Conservation (phyloP, 495 filamentous ascomycete genomes). For the Aspergillus ellipticus region DNA sequence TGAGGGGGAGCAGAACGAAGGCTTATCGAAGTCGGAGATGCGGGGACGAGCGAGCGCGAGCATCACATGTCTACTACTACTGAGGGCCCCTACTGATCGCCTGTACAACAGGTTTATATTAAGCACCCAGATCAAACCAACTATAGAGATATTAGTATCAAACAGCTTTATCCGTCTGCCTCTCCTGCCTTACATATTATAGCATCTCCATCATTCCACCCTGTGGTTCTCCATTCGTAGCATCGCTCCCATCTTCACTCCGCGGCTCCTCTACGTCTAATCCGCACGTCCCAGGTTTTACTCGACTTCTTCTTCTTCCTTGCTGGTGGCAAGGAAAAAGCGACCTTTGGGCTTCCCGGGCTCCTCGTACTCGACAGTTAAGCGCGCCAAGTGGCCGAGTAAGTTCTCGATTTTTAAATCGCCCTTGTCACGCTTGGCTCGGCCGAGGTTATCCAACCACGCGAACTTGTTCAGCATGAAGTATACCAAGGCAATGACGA, state of each 20-base stretch:
- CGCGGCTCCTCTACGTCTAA: neutral
- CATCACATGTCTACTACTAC: neutral
- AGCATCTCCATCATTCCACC: neutral
- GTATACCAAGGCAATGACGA: slow-evolving; percentile 74
- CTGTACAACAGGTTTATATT: neutral
- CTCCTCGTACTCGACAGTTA: slow-evolving; percentile 66
- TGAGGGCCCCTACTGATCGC: neutral
- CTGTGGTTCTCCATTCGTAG: neutral
- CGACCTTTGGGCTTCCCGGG: slow-evolving; percentile 39
- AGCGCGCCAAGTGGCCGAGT: slow-evolving; percentile 63
- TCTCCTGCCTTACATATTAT: neutral
- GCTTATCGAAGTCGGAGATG: too few species aligned
- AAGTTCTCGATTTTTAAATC: slow-evolving; percentile 75
- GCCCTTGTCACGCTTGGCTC: slow-evolving; percentile 60
- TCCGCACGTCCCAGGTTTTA: slow-evolving; percentile 10
- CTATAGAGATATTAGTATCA: neutral
- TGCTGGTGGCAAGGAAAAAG: slow-evolving; percentile 36
- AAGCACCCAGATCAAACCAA: neutral
- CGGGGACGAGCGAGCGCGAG: too few species aligned
- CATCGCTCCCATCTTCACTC: neutral
- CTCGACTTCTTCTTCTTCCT: slow-evolving; percentile 44
- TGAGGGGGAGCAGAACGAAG: too few species aligned
- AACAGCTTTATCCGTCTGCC: neutral
- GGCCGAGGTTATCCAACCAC: slow-evolving; percentile 68
- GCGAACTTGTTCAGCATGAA: slow-evolving; percentile 63